Evolutionary conservation across 2,329 filamentous ascomycete genomes (phyloP).

Genomic region (Zasmidium angulare): DNA sequence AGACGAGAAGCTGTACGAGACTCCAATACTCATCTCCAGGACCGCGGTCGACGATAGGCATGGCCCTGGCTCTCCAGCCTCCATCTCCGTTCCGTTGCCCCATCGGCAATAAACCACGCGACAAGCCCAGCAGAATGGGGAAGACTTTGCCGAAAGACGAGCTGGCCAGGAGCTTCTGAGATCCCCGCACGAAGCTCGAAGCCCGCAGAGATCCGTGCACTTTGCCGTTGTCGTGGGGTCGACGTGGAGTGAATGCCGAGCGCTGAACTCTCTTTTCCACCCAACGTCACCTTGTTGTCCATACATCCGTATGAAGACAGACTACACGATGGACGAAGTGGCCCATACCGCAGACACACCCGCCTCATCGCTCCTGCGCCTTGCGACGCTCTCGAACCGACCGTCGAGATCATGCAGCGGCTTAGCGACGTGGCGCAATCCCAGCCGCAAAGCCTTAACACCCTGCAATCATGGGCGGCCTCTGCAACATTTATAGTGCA

Average conservation of each 20-base stretch:
- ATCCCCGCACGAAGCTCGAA: background rate
- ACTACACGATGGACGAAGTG: too few relatives aligned
- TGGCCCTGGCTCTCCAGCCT: background rate
- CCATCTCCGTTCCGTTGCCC: background rate
- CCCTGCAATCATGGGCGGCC: too few relatives aligned
- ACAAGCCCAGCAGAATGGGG: background rate
- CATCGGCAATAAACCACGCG: background rate
- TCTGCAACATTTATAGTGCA: too few relatives aligned
- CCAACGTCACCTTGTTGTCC: too few relatives aligned
- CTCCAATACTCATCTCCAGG: background rate
- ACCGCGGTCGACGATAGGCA: background rate
- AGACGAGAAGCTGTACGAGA: background rate
- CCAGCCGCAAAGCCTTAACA: too few relatives aligned
- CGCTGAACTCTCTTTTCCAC: background rate
- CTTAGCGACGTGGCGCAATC: too few relatives aligned
- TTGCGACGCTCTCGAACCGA: too few relatives aligned
- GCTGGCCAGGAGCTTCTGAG: background rate
- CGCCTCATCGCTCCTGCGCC: too few relatives aligned
- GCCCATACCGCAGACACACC: too few relatives aligned
- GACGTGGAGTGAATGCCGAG: background rate
- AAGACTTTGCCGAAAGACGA: too few relatives aligned
- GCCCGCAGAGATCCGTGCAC: background rate
- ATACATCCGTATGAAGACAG: too few relatives aligned
- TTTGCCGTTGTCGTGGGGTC: background rate
- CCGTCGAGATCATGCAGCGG: too few relatives aligned